phyloP scores from a whole-genome alignment of 768 basidiomycete genomes.

The Collybiopsis confluens region DNA sequence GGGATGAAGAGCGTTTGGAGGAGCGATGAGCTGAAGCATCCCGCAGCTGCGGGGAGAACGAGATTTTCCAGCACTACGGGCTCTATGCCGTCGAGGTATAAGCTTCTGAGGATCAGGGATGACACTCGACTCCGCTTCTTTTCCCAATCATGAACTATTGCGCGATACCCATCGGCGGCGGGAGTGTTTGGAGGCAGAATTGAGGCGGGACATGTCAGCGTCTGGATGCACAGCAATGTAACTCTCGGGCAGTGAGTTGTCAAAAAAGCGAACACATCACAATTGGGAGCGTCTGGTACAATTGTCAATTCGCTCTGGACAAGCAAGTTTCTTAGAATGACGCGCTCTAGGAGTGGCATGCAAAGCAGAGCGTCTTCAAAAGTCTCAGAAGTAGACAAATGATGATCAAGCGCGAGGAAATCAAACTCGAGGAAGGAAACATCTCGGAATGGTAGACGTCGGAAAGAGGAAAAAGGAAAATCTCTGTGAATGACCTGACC shows the following conservation, averaged over 20 bases:
- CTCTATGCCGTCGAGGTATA: background rate
- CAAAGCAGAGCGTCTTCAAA: background rate
- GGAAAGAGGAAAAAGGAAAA: background rate
- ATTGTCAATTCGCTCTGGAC: too few relatives aligned
- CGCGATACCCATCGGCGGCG: background rate
- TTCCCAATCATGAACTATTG: background rate
- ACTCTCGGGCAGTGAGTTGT: background rate
- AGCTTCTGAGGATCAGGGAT: background rate
- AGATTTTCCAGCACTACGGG: background rate
- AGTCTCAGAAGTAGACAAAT: background rate
- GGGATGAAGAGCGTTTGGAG: background rate
- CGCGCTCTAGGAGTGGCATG: background rate
- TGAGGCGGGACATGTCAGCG: background rate
- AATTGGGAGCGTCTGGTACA: background rate
- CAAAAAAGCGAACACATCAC: background rate
- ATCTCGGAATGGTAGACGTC: background rate
- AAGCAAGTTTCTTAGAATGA: background rate
- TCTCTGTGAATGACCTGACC: background rate
- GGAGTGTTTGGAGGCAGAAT: background rate
- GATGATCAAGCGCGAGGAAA: background rate
- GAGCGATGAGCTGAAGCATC: background rate
- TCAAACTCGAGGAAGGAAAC: background rate
- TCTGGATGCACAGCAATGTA: background rate
- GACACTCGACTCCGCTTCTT: background rate
- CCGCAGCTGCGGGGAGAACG: background rate